These are phyloP conservation scores for Aureobasidium subglaciale DNA, from an alignment of 2,329 filamentous ascomycete species.

Conservation along the genomic window DNA sequence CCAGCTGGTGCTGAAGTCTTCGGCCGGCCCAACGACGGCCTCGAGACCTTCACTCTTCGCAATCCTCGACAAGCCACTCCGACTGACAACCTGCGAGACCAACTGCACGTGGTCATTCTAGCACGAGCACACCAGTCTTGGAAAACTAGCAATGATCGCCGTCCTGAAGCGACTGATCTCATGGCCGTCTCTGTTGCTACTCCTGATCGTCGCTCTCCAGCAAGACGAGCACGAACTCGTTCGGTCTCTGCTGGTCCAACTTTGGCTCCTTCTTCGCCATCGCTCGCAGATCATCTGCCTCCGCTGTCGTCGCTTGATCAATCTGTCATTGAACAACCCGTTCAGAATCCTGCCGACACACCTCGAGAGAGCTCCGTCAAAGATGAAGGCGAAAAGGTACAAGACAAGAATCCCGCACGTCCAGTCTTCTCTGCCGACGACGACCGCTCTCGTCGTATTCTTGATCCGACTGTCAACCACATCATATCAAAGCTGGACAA, in stretches of 20 bases:
- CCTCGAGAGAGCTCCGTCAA: not conserved
- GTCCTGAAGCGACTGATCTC: not conserved
- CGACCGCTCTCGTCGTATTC: constrained; percentile 54
- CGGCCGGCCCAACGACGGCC: constrained; percentile 31
- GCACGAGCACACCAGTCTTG: constrained; percentile 63
- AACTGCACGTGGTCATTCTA: constrained; percentile 59
- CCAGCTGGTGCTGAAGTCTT: constrained; percentile 51
- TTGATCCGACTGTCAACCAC: constrained; percentile 63
- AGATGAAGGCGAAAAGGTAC: not conserved
- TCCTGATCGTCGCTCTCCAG: not conserved
- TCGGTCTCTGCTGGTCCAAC: not conserved
- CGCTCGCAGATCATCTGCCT: not conserved
- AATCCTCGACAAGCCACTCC: constrained; percentile 44
- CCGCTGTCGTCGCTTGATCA: not conserved
- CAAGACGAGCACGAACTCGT: not conserved
- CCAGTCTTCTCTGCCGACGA: constrained; percentile 64
- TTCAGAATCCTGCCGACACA: not conserved
- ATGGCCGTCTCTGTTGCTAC: not conserved
- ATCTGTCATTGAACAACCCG: not conserved
- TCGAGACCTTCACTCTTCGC: constrained; percentile 44
- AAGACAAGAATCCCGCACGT: constrained; percentile 17
- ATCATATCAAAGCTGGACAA: constrained; percentile 63
- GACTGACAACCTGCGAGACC: constrained; percentile 61
- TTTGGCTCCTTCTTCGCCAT: not conserved
- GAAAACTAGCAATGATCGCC: constrained; percentile 8